Conservation (phyloP, 2,329 filamentous ascomycete genomes). For the Botrytis sinoallii region DNA sequence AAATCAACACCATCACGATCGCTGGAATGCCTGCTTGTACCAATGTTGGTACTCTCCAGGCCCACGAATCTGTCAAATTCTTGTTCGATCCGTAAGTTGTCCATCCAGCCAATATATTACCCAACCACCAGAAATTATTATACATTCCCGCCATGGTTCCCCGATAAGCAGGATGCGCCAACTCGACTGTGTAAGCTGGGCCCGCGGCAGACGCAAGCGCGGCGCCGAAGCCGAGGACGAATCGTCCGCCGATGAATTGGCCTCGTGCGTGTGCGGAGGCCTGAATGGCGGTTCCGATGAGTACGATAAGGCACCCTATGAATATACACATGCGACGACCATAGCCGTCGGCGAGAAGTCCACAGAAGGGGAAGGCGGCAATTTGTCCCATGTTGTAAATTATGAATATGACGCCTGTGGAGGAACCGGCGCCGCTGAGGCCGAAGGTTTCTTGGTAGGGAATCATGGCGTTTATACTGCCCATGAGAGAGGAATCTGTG, state of each 20-base stretch:
- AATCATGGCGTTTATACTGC: conserved; percentile 45
- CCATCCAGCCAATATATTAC: background rate
- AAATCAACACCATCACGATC: conserved; percentile 47
- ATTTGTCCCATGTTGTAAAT: conserved; percentile 44
- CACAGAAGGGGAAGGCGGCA: conserved; percentile 50
- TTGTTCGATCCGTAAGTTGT: background rate
- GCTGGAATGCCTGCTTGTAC: conserved; percentile 47
- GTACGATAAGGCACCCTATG: background rate
- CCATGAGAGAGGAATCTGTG: conserved; percentile 42
- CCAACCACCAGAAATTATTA: background rate
- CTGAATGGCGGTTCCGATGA: conserved; percentile 39
- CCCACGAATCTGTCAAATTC: conserved; percentile 29
- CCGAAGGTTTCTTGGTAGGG: conserved; percentile 40
- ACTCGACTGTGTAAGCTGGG: background rate
- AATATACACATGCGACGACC: conserved; percentile 2
- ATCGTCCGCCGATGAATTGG: conserved; percentile 56
- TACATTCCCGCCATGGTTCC: background rate
- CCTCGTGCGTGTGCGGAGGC: conserved; percentile 45
- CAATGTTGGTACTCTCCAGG: conserved; percentile 59
- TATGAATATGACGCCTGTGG: conserved; percentile 47
- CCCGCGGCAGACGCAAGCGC: conserved; percentile 50
- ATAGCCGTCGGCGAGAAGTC: conserved; percentile 41
- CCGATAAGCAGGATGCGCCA: background rate
- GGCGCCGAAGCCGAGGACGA: conserved; percentile 56
- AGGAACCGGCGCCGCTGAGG: conserved; percentile 46